Percentiles rank a stretch among this genome's conserved stretches.
Evolutionary conservation across 2,329 filamentous ascomycete genomes (phyloP).

Genomic region (Fusarium circinatum): DNA sequence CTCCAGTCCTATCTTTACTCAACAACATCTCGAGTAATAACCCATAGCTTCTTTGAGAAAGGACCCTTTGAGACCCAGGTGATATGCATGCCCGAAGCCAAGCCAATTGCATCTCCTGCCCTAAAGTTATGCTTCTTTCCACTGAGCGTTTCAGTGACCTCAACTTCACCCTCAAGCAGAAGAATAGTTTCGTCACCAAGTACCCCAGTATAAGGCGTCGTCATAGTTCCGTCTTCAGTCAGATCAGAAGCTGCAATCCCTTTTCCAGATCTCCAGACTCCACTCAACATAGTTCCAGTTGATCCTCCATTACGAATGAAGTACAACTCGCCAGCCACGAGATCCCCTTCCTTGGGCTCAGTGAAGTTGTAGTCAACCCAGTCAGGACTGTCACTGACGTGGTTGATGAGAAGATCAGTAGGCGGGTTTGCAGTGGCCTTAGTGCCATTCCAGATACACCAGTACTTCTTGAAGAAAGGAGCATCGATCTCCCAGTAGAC

Average conservation of each 20-base stretch:
- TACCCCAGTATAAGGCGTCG: background rate
- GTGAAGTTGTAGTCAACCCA: constrained; percentile 28
- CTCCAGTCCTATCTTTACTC: background rate
- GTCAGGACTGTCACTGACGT: constrained; percentile 13
- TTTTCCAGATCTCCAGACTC: constrained; percentile 6
- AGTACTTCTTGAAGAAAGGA: constrained; percentile 10
- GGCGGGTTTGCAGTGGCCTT: background rate
- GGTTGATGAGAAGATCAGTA: constrained; percentile 3
- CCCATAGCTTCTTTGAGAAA: constrained; percentile 12
- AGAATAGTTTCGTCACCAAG: constrained; percentile 11
- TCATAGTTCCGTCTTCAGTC: background rate
- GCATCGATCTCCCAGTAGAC: constrained; percentile 3
- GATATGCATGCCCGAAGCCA: constrained; percentile 7
- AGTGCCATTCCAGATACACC: constrained; percentile 9
- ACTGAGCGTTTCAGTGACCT: background rate
- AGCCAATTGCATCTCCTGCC: constrained; percentile 5
- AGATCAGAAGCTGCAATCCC: background rate
- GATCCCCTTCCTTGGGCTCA: constrained; percentile 23
- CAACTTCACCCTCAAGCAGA: constrained; percentile 2
- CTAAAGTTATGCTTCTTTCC: constrained; percentile 2
- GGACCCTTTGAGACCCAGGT: constrained; percentile 7
- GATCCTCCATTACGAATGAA: constrained; percentile 21
- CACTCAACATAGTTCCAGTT: constrained; percentile 4
- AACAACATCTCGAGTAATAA: background rate
- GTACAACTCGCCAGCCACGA: constrained; percentile 27